Conservation (phyloP, 2,329 filamentous ascomycete species). For the Talaromyces sp. region DNA sequence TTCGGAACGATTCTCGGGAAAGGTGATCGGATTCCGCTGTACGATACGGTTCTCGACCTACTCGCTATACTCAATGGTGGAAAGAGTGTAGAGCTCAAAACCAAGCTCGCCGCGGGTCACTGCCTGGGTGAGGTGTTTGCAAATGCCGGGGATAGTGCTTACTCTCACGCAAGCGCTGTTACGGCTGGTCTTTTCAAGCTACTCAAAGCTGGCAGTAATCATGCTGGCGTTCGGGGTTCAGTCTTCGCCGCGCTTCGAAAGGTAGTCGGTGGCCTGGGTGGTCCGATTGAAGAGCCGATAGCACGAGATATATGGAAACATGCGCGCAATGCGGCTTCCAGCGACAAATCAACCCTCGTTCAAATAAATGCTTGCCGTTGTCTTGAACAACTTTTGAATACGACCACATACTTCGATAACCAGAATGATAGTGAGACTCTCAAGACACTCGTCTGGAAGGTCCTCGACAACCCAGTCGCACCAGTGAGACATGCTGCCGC, state of each 20-base stretch:
- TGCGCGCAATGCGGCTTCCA: slow-evolving; percentile 66
- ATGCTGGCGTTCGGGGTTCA: slow-evolving; percentile 76
- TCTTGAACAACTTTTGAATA: slow-evolving; percentile 64
- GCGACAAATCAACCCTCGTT: slow-evolving; percentile 78
- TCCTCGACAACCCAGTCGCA: slow-evolving; percentile 70
- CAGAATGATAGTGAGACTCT: slow-evolving; percentile 85
- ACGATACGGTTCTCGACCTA: slow-evolving; percentile 90
- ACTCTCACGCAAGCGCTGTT: slow-evolving; percentile 71
- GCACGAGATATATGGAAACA: slow-evolving; percentile 95
- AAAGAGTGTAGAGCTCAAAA: slow-evolving; percentile 68
- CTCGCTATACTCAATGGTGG: slow-evolving; percentile 65
- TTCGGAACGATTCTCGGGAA: slow-evolving; percentile 76
- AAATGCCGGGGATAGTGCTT: slow-evolving; percentile 87
- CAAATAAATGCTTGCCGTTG: slow-evolving; percentile 74
- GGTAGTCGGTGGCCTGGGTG: slow-evolving; percentile 67
- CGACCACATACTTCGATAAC: slow-evolving; percentile 80
- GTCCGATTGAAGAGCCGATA: slow-evolving; percentile 74
- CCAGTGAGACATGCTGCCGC: slow-evolving; percentile 80
- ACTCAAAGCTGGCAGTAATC: slow-evolving; percentile 69
- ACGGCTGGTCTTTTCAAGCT: slow-evolving; percentile 70
- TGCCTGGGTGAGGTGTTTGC: slow-evolving; percentile 86
- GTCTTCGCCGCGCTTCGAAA: slow-evolving; percentile 71
- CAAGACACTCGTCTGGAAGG: slow-evolving; percentile 76
- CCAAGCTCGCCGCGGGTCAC: slow-evolving; percentile 80
- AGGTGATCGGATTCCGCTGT: slow-evolving; percentile 85